Conservation (phyloP, 441 rosid genomes). For the Adansonia rubrostipa region DNA sequence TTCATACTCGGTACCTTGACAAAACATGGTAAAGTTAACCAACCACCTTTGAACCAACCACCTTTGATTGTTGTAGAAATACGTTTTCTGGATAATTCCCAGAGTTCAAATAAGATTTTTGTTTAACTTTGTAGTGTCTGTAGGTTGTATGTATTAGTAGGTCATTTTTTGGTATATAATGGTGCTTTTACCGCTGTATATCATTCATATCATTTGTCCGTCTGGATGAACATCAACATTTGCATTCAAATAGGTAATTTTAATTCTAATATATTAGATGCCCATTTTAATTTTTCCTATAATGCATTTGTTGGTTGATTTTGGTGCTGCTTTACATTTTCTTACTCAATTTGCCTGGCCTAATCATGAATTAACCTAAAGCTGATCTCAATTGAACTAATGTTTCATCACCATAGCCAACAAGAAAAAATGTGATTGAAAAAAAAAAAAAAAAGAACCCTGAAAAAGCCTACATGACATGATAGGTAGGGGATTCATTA, state of each 20-base stretch:
- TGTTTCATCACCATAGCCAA: no score
- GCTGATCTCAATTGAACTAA: no score
- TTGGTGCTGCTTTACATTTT: no score
- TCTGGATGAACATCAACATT: neutral
- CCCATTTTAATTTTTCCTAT: no score
- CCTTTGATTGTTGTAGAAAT: neutral
- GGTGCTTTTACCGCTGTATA: neutral
- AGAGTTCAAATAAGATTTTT: neutral
- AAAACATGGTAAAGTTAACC: neutral
- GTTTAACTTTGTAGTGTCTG: neutral
- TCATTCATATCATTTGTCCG: neutral
- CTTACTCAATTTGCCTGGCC: no score
- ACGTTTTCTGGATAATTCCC: constrained; percentile 4
- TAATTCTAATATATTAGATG: no score
- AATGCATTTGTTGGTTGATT: no score
- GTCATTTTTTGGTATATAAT: constrained; percentile 10
- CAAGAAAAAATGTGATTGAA: no score
- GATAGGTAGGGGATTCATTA: no score
- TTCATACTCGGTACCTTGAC: neutral
- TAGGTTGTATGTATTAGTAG: neutral
- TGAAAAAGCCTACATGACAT: no score
- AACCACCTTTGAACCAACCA: neutral
- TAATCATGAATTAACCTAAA: no score
- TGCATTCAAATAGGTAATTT: neutral
- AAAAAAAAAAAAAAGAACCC: no score